Conservation (phyloP, 2,329 filamentous ascomycete genomes). For the Thielaviopsis euricoi region DNA sequence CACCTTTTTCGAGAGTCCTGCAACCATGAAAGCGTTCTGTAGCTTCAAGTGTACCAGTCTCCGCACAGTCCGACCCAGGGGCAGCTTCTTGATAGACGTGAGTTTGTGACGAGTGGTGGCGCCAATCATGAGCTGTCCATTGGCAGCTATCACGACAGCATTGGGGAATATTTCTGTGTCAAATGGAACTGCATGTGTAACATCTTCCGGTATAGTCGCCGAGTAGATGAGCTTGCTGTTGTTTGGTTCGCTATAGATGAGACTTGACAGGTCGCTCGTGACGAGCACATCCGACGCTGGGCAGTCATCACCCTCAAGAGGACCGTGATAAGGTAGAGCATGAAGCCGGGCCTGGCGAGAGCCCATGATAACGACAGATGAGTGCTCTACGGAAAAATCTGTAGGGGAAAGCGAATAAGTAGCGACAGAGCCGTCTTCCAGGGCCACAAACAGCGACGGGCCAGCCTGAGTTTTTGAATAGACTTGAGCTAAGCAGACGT, state of each 20-base stretch:
- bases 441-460: slow-evolving; percentile 71
- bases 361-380: slow-evolving; percentile 31
- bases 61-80: slow-evolving; percentile 67
- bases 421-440: slow-evolving; percentile 83
- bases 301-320: slow-evolving; percentile 37
- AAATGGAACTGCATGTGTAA: slow-evolving; percentile 67
- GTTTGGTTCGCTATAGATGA: slow-evolving; percentile 60
- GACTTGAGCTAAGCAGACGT: slow-evolving; percentile 63
- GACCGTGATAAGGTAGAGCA: slow-evolving; percentile 42
- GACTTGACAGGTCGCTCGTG: slow-evolving; percentile 80
- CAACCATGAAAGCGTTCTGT: slow-evolving; percentile 70
- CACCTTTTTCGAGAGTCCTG: slow-evolving; percentile 64
- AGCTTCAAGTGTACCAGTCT: slow-evolving; percentile 70
- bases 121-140: slow-evolving; percentile 60
- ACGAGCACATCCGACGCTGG: slow-evolving; percentile 56
- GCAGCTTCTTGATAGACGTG: slow-evolving; percentile 60
- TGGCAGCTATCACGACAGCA: slow-evolving; percentile 67
- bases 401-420: slow-evolving; percentile 56
- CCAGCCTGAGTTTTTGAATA: slow-evolving; percentile 40
- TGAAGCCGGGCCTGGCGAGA: slow-evolving; percentile 68
- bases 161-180: slow-evolving; percentile 65
- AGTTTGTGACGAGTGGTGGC: slow-evolving; percentile 61
- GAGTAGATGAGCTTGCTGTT: slow-evolving; percentile 85
- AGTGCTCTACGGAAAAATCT: slow-evolving; percentile 54
- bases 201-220: slow-evolving; percentile 78